Evolutionary conservation across 768 basidiomycete species (phyloP).

Genomic region (Boletus insuetus): DNA sequence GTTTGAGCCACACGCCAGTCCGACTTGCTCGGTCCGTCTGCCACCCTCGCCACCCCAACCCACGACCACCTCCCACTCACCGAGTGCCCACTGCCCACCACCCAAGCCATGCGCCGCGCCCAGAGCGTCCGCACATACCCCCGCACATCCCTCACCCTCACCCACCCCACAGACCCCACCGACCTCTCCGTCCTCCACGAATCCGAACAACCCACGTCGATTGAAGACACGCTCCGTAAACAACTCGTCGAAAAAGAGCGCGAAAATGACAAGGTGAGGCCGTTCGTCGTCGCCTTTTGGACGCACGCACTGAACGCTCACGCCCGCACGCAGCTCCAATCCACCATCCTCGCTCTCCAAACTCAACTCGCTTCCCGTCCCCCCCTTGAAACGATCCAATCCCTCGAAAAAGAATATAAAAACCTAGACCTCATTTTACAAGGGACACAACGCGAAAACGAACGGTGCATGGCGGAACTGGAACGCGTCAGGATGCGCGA

Average conservation of each 20-base stretch:
- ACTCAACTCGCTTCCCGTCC: conserved; percentile 65
- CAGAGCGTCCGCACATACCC: conserved; percentile 60
- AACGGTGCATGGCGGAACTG: conserved; percentile 77
- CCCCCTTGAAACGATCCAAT: conserved; percentile 62
- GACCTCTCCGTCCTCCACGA: conserved; percentile 64
- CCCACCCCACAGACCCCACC: conserved; percentile 31
- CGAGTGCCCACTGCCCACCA: too few relatives aligned
- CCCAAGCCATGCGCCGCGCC: conserved; percentile 48
- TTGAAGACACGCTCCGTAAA: conserved; percentile 58
- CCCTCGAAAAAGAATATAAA: conserved; percentile 67
- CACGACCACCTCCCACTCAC: too few relatives aligned
- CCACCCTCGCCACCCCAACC: too few relatives aligned
- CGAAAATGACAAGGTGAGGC: conserved; percentile 62
- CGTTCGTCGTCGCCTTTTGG: neutral
- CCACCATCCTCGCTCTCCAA: conserved; percentile 61
- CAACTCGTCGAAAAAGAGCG: conserved; percentile 67
- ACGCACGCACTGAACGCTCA: neutral
- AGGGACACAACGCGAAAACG: conserved; percentile 84
- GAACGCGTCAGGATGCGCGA: conserved; percentile 71
- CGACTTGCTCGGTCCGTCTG: too few relatives aligned
- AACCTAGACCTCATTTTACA: conserved; percentile 73
- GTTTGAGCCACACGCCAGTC: too few relatives aligned
- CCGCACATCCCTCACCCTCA: conserved; percentile 45
- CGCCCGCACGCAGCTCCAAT: conserved; percentile 46
- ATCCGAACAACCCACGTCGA: conserved; percentile 36